Conservation (phyloP, 345 rosid genomes). For the Arabidopsis arenosa region DNA sequence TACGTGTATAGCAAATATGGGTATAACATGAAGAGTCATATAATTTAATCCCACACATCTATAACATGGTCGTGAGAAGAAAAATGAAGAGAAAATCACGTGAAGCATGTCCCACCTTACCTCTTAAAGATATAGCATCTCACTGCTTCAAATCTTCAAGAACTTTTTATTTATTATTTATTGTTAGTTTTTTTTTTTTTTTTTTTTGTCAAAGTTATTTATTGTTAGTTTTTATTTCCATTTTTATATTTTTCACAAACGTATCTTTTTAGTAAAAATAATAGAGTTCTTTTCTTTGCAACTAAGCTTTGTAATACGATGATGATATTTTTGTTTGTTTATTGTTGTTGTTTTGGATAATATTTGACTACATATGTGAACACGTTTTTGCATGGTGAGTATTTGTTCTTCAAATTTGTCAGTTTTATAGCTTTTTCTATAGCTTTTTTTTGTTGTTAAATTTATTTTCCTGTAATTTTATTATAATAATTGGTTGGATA, state of each 20-base stretch:
- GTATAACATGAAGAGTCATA: conserved; percentile 35
- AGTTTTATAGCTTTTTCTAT: too few species aligned
- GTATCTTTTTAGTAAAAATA: neutral
- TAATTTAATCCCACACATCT: conserved; percentile 30
- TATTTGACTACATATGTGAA: conserved; percentile 32
- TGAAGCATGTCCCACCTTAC: conserved; percentile 73
- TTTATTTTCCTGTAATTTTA: neutral
- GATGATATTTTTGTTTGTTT: conserved; percentile 1
- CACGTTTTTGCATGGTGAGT: conserved; percentile 30
- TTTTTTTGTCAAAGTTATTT: too few species aligned
- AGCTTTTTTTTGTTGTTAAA: neutral
- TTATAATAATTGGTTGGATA: conserved; percentile 21
- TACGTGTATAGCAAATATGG: conserved; percentile 36
- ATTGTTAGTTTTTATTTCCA: neutral
- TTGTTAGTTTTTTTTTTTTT: neutral
- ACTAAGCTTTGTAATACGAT: conserved; percentile 52
- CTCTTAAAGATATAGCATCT: conserved; percentile 62
- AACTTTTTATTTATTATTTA: neutral
- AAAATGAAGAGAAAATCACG: conserved; percentile 66
- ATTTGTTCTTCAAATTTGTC: conserved; percentile 24
- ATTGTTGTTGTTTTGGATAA: conserved; percentile 2
- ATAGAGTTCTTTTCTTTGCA: conserved; percentile 60
- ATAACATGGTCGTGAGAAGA: conserved; percentile 26
- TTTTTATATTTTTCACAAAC: neutral
- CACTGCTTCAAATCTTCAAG: conserved; percentile 45